Percentiles rank a stretch among this genome's conserved stretches.
Evolutionary conservation across 2,329 filamentous ascomycete species (phyloP).

Genomic region (Sordariomycetes sp.): DNA sequence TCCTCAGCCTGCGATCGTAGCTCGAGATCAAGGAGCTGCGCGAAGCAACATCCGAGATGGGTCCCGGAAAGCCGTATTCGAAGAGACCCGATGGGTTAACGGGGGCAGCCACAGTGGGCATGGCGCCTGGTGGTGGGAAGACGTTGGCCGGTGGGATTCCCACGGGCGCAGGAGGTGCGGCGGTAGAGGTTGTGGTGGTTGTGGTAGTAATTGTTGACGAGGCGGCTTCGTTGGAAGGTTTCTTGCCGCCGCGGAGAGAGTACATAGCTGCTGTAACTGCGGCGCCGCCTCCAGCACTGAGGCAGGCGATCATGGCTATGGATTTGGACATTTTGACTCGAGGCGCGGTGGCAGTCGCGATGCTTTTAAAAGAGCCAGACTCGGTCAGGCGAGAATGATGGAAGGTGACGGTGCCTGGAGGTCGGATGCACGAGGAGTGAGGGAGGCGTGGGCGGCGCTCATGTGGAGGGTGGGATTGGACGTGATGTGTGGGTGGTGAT

Average conservation of each 20-base stretch:
- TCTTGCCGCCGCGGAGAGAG: conserved; percentile 43
- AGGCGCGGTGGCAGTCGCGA: conserved; percentile 15
- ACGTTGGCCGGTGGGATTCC: conserved; percentile 51
- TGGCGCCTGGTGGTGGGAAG: conserved; percentile 21
- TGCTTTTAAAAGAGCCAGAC: neutral
- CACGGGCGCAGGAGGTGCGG: conserved; percentile 17
- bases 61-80: conserved; percentile 87
- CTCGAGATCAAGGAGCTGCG: conserved; percentile 73
- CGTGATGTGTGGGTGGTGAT: conserved; percentile 6
- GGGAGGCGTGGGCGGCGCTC: neutral
- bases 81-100: conserved; percentile 72
- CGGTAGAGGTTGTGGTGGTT: conserved; percentile 17
- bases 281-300: conserved; percentile 68
- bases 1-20: conserved; percentile 83
- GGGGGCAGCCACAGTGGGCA: conserved; percentile 28
- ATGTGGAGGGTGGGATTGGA: conserved; percentile 4
- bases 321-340: conserved; percentile 87
- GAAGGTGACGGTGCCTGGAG: neutral
- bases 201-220: conserved; percentile 19
- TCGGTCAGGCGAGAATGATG: conserved; percentile 1
- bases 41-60: conserved; percentile 70
- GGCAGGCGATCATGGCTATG: conserved; percentile 64
- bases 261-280: conserved; percentile 63
- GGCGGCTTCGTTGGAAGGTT: conserved; percentile 24
- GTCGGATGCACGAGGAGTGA: neutral